Conservation (phyloP, 1,284 basidiomycete species). For the Leccinum subrobustum region DNA sequence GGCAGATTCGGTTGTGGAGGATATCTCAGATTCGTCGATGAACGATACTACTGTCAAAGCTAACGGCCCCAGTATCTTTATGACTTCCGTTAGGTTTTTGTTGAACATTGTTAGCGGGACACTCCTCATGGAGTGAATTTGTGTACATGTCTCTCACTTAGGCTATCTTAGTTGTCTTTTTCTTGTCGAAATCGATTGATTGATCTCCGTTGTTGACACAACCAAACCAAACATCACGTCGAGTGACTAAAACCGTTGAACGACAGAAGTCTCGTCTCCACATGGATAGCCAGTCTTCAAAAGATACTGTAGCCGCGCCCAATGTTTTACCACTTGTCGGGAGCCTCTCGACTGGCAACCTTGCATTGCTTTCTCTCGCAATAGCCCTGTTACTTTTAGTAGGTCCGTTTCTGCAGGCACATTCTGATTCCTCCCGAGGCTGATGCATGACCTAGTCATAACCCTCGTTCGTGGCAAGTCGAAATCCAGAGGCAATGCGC, state of each 20-base stretch:
- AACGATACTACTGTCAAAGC: not conserved
- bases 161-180: not conserved
- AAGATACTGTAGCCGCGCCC: slow-evolving; percentile 10
- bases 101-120: slow-evolving; percentile 4
- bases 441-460: slow-evolving; percentile 34
- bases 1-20: not conserved
- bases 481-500: slow-evolving; percentile 48
- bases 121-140: not conserved
- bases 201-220: not conserved
- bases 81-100: slow-evolving; percentile 3
- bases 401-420: slow-evolving; percentile 22
- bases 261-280: not conserved
- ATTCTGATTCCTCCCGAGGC: not conserved
- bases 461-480: slow-evolving; percentile 45
- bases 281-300: slow-evolving; percentile 13
- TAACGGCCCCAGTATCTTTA: not conserved
- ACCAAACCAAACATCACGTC: not conserved
- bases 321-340: slow-evolving; percentile 23
- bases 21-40: no score
- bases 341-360: slow-evolving; percentile 21
- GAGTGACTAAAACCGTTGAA: not conserved
- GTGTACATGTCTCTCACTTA: not conserved
- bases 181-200: not conserved
- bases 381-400: slow-evolving; percentile 21
- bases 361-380: slow-evolving; percentile 27